A percentile compares a stretch with the other conserved stretches of the same genome.
Conservation (phyloP, 306 rosid species). For the Casuarina glauca region DNA sequence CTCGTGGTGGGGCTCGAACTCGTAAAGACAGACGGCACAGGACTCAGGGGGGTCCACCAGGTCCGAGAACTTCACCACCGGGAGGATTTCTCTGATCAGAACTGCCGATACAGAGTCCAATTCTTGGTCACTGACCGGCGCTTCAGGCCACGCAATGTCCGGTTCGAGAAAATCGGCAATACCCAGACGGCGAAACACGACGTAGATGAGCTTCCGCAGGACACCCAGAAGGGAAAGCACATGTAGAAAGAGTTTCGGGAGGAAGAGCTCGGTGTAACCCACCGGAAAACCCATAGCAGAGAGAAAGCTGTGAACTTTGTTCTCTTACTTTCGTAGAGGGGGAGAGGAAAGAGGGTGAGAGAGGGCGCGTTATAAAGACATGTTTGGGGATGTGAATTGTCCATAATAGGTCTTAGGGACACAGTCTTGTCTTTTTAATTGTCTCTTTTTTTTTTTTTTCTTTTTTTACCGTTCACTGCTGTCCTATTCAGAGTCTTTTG, state of each 20-base stretch:
- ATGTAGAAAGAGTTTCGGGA: constrained; percentile 66
- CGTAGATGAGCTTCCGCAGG: constrained; percentile 48
- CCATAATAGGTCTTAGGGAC: constrained; percentile 26
- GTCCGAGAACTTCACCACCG: constrained; percentile 66
- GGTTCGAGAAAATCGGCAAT: constrained; percentile 62
- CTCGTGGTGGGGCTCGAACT: constrained; percentile 72
- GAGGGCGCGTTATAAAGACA: constrained; percentile 11
- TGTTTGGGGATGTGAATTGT: constrained; percentile 22
- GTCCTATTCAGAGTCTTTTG: constrained; percentile 27
- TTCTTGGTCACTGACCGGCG: constrained; percentile 29
- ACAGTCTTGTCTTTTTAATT: not conserved
- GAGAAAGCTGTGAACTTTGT: not conserved
- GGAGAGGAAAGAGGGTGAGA: not conserved
- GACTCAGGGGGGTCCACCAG: constrained; percentile 57
- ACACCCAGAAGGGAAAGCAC: constrained; percentile 51
- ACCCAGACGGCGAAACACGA: constrained; percentile 48
- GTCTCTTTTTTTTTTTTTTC: not conserved
- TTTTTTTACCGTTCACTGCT: constrained; percentile 10
- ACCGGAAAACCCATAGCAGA: constrained; percentile 72
- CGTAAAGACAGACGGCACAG: constrained; percentile 79
- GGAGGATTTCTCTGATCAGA: constrained; percentile 59
- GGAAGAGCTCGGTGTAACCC: constrained; percentile 57
- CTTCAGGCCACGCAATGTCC: constrained; percentile 47
- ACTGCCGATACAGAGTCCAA: constrained; percentile 49
- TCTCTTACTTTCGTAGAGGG: not conserved